Evolutionary conservation across 495 filamentous ascomycete species (phyloP).

Genomic region (Lasiosphaeriaceae sp.): DNA sequence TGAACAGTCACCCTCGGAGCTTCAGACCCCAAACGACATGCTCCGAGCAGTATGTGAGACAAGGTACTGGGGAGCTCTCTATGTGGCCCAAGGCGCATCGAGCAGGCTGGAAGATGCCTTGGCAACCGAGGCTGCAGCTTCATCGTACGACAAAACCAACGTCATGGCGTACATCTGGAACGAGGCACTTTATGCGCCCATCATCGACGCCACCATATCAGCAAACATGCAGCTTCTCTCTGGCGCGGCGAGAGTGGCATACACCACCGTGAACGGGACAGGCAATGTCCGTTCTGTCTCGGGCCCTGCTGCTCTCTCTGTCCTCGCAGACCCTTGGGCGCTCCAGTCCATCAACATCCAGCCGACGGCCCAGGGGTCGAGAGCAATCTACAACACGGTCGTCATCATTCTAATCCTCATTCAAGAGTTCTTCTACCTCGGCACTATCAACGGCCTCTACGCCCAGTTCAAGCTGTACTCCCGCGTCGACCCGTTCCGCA

Average conservation of each 20-base stretch:
- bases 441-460: conserved; percentile 39
- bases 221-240: conserved; percentile 29
- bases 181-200: conserved; percentile 44
- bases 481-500: conserved; percentile 32
- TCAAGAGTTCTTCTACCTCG: conserved; percentile 54
- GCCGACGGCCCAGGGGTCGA: conserved; percentile 46
- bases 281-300: conserved; percentile 24
- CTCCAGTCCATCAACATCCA: conserved; percentile 39
- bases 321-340: conserved; percentile 42
- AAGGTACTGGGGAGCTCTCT: conserved; percentile 47
- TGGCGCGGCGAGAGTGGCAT: conserved; percentile 33
- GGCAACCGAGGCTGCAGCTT: conserved; percentile 23
- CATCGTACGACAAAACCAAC: conserved; percentile 36
- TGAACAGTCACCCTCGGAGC: conserved; percentile 26
- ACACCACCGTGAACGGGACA: conserved; percentile 30
- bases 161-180: conserved; percentile 49
- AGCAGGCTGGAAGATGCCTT: conserved; percentile 34
- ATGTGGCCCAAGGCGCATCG: conserved; percentile 36
- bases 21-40: conserved; percentile 23
- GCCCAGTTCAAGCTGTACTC: conserved; percentile 42
- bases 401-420: conserved; percentile 46
- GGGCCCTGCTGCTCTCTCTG: conserved; percentile 28
- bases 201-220: conserved; percentile 35
- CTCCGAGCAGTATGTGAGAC: conserved; percentile 38
- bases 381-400: conserved; percentile 50